Conservation (phyloP, 2,329 filamentous ascomycete genomes). For the Ceratocystis eucalypticola region DNA sequence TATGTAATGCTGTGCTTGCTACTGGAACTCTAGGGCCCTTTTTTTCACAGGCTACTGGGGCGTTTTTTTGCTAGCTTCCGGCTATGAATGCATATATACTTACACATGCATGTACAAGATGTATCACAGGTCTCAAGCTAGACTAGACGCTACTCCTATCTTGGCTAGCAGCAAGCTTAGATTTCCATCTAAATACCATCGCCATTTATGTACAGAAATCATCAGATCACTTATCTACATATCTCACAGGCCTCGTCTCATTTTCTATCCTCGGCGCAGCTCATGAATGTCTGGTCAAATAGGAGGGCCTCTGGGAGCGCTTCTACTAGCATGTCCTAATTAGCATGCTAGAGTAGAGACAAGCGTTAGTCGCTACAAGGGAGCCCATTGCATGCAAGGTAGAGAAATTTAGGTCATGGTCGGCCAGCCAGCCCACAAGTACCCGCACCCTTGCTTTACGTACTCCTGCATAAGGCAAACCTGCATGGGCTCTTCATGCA, state of each 20-base stretch:
- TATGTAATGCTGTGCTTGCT: not conserved
- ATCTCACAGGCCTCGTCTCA: not conserved
- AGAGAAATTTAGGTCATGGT: not conserved
- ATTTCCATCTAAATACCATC: not conserved
- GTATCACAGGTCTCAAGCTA: conserved; percentile 5
- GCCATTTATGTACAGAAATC: not conserved
- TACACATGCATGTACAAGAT: not conserved
- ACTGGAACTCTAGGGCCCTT: not conserved
- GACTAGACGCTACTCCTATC: not conserved
- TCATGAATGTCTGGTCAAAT: not conserved
- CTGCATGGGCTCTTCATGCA: conserved; percentile 7
- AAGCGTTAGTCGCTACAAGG: not conserved
- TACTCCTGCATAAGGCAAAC: conserved; percentile 7
- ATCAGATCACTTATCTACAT: not conserved
- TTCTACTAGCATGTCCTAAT: not conserved
- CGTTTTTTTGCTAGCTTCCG: not conserved
- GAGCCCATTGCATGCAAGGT: not conserved
- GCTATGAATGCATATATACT: not conserved
- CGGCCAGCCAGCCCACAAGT: not conserved
- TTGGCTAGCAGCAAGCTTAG: not conserved
- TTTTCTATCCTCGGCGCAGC: not conserved
- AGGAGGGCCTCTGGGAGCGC: not conserved
- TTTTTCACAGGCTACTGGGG: too few species aligned
- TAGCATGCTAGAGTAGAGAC: not conserved
- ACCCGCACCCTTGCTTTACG: not conserved